phyloP scores from a whole-genome alignment of 306 rosid genomes.

The Malus sieversii region DNA sequence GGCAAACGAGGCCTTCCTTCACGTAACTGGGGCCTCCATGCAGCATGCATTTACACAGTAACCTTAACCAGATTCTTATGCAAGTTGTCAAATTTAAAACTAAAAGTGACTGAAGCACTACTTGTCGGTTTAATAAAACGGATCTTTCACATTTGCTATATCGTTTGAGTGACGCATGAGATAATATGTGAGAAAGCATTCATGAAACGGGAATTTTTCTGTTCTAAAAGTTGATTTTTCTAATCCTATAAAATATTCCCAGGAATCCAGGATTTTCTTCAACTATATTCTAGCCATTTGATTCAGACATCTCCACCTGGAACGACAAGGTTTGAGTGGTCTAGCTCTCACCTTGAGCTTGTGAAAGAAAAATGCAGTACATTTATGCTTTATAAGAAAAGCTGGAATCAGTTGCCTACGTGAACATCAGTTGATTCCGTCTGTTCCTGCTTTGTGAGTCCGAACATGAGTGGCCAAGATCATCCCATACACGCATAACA shows the following conservation, averaged over 20 bases:
- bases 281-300: neutral
- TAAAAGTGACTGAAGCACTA: too few species aligned
- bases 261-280: neutral
- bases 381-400: neutral
- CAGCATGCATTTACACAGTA: neutral
- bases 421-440: too few species aligned
- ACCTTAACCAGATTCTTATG: neutral
- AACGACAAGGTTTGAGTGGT: neutral
- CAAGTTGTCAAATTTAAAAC: neutral
- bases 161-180: neutral
- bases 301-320: neutral
- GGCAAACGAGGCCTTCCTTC: conserved; percentile 7
- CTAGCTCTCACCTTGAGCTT: neutral
- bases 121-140: neutral
- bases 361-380: neutral
- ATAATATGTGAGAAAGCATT: neutral
- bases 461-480: too few species aligned
- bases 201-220: neutral
- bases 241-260: neutral
- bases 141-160: neutral
- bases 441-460: neutral
- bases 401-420: too few species aligned
- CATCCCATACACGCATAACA: too few species aligned
- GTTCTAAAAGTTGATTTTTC: neutral
- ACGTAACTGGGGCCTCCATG: conserved; percentile 4